Conservation (phyloP, 2,329 filamentous ascomycete genomes). For the Aulographum hederae region DNA sequence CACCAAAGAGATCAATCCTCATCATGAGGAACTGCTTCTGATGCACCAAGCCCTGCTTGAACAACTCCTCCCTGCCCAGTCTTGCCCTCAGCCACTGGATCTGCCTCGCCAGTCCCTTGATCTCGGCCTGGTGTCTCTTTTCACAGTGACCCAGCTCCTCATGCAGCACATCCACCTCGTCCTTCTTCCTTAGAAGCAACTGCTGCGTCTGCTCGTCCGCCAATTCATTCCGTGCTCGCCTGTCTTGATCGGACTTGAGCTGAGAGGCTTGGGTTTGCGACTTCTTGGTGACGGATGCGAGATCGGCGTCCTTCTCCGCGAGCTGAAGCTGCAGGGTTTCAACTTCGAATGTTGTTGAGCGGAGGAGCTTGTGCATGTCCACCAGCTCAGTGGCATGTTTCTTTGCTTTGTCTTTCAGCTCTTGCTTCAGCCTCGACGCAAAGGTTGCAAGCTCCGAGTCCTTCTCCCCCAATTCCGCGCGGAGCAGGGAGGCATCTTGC, state of each 20-base stretch:
- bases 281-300: slow-evolving; percentile 1
- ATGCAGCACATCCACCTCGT: slow-evolving; percentile 6
- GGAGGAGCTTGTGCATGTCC: too few relatives aligned
- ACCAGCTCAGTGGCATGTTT: not conserved
- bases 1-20: slow-evolving; percentile 66
- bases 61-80: slow-evolving; percentile 60
- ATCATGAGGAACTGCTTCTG: slow-evolving; percentile 71
- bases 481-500: too few relatives aligned
- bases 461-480: not conserved
- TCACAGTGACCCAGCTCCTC: slow-evolving; percentile 44
- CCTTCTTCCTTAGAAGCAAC: too few relatives aligned
- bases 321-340: slow-evolving; percentile 9
- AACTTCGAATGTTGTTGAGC: not conserved
- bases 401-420: not conserved
- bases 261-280: not conserved
- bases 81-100: slow-evolving; percentile 79
- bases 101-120: slow-evolving; percentile 71
- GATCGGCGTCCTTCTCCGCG: slow-evolving; percentile 8
- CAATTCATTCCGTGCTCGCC: slow-evolving; percentile 7
- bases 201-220: slow-evolving; percentile 6
- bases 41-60: slow-evolving; percentile 65
- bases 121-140: slow-evolving; percentile 52
- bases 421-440: not conserved
- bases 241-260: slow-evolving; percentile 7
- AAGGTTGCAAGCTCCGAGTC: not conserved